Evolutionary conservation across 2,329 filamentous ascomycete genomes (phyloP), one percentile per base, ranked within the genome.

Genomic region (Didymella glomerata): DNA sequence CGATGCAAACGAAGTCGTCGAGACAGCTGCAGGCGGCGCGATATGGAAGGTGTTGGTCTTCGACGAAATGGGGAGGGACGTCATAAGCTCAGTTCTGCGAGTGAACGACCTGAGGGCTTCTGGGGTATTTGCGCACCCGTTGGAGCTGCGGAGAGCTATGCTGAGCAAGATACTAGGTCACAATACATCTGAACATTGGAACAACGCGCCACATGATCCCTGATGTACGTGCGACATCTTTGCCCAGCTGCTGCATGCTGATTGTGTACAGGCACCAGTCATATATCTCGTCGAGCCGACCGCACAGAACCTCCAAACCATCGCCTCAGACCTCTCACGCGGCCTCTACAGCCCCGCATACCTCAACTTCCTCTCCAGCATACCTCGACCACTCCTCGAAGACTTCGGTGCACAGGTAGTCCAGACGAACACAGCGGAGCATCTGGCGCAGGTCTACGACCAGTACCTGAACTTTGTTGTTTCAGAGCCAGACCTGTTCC

Each of bases 401-500:
- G 94, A 98, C 62, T 98, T 99, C 75, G 95, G 93, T 4, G 85
- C 91, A 16, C 89, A 97, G 75, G 96, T 94, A 11, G 93, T 92
- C 6, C 82, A 90, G 28, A 88, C 92, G 13, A 91, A 89, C 25
- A 97, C 93, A 0, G 88, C 94, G 5, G 94, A 98, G 68, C 88
- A 91, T 70, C 93, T 99, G 63, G 89, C 93, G 2, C 93, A 97
- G 72, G 86, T 99, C 7, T 99, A 89, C 70, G 95, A 99, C 75
- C 95, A 99, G 76, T 98, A 98, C 73, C 83, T 99, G 53, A 98
- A 99, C 78, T 99, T 98, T 72, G 91, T 98, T 63, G 94, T 98
- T 41, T 91, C 91, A 32, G 95, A 99, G 76, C 93, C 94, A 5
- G 94, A 98, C 75, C 83, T 99, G 4, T 99, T 99, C 80, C 97